Percentiles rank a stretch among this genome's conserved stretches.
These are phyloP conservation scores for Usnea hakonensis DNA, from an alignment of 495 filamentous ascomycete species.

Conservation along the genomic window DNA sequence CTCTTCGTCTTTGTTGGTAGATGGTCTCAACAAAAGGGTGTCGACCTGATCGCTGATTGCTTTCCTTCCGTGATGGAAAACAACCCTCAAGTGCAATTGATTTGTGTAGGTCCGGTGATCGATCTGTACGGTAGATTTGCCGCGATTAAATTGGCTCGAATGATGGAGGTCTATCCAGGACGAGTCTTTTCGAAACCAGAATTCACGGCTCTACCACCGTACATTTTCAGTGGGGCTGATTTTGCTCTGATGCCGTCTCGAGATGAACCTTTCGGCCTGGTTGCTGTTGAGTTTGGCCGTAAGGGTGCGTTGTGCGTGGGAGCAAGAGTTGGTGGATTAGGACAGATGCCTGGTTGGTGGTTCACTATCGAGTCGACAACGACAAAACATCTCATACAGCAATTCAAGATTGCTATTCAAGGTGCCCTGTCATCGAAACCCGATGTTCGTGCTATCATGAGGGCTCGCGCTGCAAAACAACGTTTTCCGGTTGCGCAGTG, in stretches of 20 bases:
- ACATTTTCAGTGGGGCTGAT: slow-evolving; percentile 73
- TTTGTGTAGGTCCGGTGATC: slow-evolving; percentile 66
- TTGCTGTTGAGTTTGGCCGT: slow-evolving; percentile 72
- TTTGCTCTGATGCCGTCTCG: slow-evolving; percentile 76
- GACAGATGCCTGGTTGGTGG: slow-evolving; percentile 74
- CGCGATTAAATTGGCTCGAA: slow-evolving; percentile 59
- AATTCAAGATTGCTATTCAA: slow-evolving; percentile 63
- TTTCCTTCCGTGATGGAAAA: slow-evolving; percentile 63
- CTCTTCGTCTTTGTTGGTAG: slow-evolving; percentile 75
- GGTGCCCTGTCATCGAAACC: slow-evolving; percentile 55
- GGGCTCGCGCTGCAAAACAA: slow-evolving; percentile 67
- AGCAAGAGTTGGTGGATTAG: slow-evolving; percentile 56
- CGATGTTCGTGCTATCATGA: slow-evolving; percentile 57
- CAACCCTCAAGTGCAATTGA: slow-evolving; percentile 58
- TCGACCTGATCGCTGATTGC: slow-evolving; percentile 71
- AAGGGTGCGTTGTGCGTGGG: slow-evolving; percentile 73
- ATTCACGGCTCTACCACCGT: slow-evolving; percentile 66
- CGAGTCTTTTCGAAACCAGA: slow-evolving; percentile 69
- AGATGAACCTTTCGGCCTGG: slow-evolving; percentile 76
- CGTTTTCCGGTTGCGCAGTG: slow-evolving; percentile 68
- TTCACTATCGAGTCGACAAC: slow-evolving; percentile 62
- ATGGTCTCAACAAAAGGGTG: slow-evolving; percentile 73
- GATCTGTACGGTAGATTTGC: slow-evolving; percentile 76
- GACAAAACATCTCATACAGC: slow-evolving; percentile 60
- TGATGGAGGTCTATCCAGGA: slow-evolving; percentile 67